Evolutionary conservation across 1,284 basidiomycete genomes (phyloP).

Genomic region (Psilocybe mexicana): DNA sequence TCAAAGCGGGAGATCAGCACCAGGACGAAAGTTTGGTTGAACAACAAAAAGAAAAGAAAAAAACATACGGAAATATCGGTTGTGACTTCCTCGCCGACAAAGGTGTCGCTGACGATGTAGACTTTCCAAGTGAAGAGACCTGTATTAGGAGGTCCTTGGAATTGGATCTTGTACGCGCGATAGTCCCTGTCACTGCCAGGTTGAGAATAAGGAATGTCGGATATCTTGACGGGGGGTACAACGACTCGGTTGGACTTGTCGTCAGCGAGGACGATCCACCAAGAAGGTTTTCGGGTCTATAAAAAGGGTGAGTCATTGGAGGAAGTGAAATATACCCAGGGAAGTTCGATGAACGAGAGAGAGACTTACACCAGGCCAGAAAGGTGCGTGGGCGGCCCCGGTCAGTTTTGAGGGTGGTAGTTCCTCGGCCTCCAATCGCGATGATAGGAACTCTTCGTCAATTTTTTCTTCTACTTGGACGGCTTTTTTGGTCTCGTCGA

Average conservation of each 20-base stretch:
- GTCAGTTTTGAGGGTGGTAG: slow-evolving; percentile 40
- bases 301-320: not conserved
- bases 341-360: not conserved
- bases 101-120: slow-evolving; percentile 85
- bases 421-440: slow-evolving; percentile 66
- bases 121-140: slow-evolving; percentile 92
- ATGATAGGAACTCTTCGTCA: slow-evolving; percentile 69
- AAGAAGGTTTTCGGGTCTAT: slow-evolving; percentile 54
- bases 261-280: slow-evolving; percentile 92
- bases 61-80: slow-evolving; percentile 69
- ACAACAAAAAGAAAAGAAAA: not conserved
- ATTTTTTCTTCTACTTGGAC: slow-evolving; percentile 55
- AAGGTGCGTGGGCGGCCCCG: slow-evolving; percentile 86
- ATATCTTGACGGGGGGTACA: slow-evolving; percentile 86
- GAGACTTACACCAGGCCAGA: slow-evolving; percentile 79
- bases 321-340: not conserved
- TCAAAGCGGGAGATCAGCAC: too few relatives aligned
- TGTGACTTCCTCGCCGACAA: slow-evolving; percentile 80
- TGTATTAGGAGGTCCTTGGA: slow-evolving; percentile 89
- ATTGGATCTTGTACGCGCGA: slow-evolving; percentile 87
- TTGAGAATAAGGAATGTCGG: slow-evolving; percentile 74
- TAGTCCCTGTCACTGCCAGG: slow-evolving; percentile 59
- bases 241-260: slow-evolving; percentile 89
- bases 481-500: slow-evolving; percentile 52
- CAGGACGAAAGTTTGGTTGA: not conserved